These are phyloP conservation scores for Hypericum androsaemum DNA, from an alignment of 345 rosid species.

Conservation along the genomic window DNA sequence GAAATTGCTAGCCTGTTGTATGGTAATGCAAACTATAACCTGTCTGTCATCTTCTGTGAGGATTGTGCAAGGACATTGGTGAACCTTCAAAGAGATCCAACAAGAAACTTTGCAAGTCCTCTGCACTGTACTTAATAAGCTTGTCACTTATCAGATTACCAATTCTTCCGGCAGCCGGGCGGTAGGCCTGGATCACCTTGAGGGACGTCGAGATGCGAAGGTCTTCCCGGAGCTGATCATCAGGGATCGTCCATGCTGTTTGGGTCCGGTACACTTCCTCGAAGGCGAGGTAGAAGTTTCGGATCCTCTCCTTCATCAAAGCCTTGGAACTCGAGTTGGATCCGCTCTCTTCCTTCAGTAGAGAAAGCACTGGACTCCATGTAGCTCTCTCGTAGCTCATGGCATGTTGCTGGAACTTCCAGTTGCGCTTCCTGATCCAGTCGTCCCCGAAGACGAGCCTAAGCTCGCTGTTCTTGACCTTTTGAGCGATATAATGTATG, in stretches of 20 bases:
- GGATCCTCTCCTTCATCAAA: conserved; percentile 53
- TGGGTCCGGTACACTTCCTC: conserved; percentile 84
- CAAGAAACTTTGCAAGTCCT: conserved; percentile 57
- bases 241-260: conserved; percentile 64
- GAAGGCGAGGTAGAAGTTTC: conserved; percentile 52
- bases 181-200: conserved; percentile 71
- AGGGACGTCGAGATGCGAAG: conserved; percentile 55
- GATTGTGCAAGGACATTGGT: conserved; percentile 49
- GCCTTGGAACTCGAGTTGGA: conserved; percentile 30
- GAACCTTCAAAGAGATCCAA: conserved; percentile 77
- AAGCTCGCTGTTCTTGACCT: conserved; percentile 62
- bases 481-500: conserved; percentile 74
- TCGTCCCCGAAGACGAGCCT: conserved; percentile 52
- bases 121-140: conserved; percentile 57
- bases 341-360: conserved; percentile 57
- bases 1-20: no score
- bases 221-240: conserved; percentile 61
- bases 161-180: conserved; percentile 54
- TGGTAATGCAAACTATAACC: no score
- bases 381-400: conserved; percentile 63
- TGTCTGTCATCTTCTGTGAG: conserved; percentile 42
- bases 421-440: conserved; percentile 70
- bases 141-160: conserved; percentile 42
- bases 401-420: conserved; percentile 75
- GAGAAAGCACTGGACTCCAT: conserved; percentile 57